These are phyloP conservation scores for Diutina rugosa DNA, from an alignment of 1,139 yeast genomes.

Conservation along the genomic window DNA sequence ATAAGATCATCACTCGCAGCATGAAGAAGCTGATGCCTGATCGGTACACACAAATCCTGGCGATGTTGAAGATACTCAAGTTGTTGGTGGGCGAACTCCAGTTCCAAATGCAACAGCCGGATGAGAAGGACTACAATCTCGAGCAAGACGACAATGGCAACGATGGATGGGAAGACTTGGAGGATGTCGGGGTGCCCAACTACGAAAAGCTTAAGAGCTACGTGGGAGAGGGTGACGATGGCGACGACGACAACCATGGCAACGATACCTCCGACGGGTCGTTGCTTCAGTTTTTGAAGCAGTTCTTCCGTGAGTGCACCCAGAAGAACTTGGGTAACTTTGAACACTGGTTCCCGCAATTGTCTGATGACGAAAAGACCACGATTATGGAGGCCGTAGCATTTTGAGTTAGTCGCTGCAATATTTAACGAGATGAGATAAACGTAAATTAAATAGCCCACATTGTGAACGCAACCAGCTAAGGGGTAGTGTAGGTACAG, in stretches of 20 bases:
- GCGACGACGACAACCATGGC: conserved; percentile 13
- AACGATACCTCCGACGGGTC: conserved; percentile 21
- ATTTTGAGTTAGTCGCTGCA: conserved; percentile 6
- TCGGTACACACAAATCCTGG: conserved; percentile 50
- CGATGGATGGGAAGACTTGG: conserved; percentile 79
- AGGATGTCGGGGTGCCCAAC: conserved; percentile 47
- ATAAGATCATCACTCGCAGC: conserved; percentile 69
- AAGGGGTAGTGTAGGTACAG: no score
- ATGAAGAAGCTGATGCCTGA: conserved; percentile 62
- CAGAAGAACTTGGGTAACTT: conserved; percentile 41
- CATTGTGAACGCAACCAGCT: no score
- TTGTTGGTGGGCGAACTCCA: conserved; percentile 57
- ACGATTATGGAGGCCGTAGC: conserved; percentile 34
- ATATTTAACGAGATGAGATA: not conserved
- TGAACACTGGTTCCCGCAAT: conserved; percentile 34
- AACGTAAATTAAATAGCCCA: not conserved
- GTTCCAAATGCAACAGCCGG: conserved; percentile 41
- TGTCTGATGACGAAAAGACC: conserved; percentile 47
- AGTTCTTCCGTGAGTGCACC: conserved; percentile 56
- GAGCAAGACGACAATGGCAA: conserved; percentile 29
- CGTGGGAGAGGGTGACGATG: conserved; percentile 34
- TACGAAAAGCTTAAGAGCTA: conserved; percentile 45
- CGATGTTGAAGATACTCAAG: conserved; percentile 61
- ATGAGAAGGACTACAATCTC: conserved; percentile 24
- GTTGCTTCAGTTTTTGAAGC: conserved; percentile 32